Evolutionary conservation across 176 grass and related monocot species (phyloP), one percentile per base, ranked within the genome.

Genomic region (Themeda triandra): DNA sequence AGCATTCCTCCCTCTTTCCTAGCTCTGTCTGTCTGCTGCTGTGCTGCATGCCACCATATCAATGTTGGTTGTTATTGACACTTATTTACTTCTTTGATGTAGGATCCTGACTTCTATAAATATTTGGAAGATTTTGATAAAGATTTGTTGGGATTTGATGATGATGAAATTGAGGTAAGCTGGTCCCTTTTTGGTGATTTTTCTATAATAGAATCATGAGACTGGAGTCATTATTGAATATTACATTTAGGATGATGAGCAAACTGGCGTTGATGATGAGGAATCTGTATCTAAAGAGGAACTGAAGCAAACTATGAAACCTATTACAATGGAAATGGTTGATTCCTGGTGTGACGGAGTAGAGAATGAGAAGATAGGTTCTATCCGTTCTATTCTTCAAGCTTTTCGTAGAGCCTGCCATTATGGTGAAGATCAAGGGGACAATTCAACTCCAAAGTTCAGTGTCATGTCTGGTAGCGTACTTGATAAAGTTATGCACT

Each of bases 401-500:
- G 95, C 92, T 85, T 98, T 98, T 53, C 86, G 85, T 42, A 85
- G 69, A 74, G 95, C 95, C 21, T 95, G 92, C 77, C 95, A 95
- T 80, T 95, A 98, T 80, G 95, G 95, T 23, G 92, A 98, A 25
- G 92, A 95, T 83, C 77, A 66, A 79, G 90, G 82, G n/a, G 86
- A 92, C 42, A 84, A 89, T 82, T 86, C 87, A 69, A 65, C 85
- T 60, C 80, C 82, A 81, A 98, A 95, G 79, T 86, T 98, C 32
- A 88, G 85, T 87, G 89, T 92, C 71, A 92, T 98, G 83, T 98
- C 95, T 32, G 92, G 92, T 45, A 79, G 77, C 71, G 95, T 98
- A 71, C 90, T 98, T 72, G 94, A 98, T 81, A 91, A 92, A 85
- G 88, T 98, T 73, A 95, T 98, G 92, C 92, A 95, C 49, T 95